Conservation (phyloP, 805 yeast species). For the Barnettozyma salicaria region DNA sequence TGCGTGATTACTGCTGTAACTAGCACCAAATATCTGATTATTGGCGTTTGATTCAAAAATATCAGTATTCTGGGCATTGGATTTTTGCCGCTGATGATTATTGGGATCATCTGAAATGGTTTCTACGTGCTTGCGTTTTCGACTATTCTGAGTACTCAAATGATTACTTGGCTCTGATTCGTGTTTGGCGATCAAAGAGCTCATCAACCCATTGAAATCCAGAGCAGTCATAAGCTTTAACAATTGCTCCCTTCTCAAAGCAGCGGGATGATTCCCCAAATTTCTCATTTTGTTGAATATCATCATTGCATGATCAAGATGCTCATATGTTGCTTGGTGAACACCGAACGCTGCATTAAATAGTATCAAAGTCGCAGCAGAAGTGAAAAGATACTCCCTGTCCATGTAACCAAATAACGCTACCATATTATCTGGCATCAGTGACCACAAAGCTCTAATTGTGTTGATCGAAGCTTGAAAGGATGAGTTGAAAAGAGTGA, state of each 20-base stretch:
- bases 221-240: slow-evolving; percentile 57
- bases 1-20: slow-evolving; percentile 1
- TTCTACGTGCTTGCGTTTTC: too few relatives aligned
- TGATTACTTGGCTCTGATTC: slow-evolving; percentile 24
- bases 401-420: slow-evolving; percentile 86
- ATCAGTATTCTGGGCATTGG: too few relatives aligned
- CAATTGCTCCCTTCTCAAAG: slow-evolving; percentile 64
- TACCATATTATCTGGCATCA: slow-evolving; percentile 73
- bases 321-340: slow-evolving; percentile 66
- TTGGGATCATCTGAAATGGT: background rate
- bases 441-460: slow-evolving; percentile 65
- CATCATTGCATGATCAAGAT: slow-evolving; percentile 63
- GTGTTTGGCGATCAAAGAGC: slow-evolving; percentile 49
- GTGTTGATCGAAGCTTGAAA: slow-evolving; percentile 78
- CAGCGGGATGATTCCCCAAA: slow-evolving; percentile 77
- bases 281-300: slow-evolving; percentile 72
- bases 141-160: background rate
- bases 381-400: slow-evolving; percentile 71
- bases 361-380: slow-evolving; percentile 65
- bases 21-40: background rate
- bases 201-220: slow-evolving; percentile 64
- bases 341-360: slow-evolving; percentile 80
- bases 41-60: background rate
- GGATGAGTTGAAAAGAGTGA: slow-evolving; percentile 67
- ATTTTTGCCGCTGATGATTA: background rate